Base-by-base conservation (phyloP, 2,329 filamentous ascomycete species). In the Colletotrichum tropicicola region DNA sequence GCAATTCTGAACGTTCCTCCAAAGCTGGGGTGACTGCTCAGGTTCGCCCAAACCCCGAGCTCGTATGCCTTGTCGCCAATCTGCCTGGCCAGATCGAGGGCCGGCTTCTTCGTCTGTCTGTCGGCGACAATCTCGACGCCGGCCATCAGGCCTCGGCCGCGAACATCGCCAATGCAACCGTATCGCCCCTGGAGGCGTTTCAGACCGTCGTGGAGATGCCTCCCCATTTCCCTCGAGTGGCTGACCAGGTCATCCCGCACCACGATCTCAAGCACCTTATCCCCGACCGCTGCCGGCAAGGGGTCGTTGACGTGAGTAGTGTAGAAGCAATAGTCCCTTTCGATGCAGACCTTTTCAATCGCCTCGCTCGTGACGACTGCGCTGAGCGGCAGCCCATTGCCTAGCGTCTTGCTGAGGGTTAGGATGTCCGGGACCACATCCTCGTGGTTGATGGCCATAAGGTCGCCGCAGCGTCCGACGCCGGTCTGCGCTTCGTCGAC, bases 271-370 rank as follows among this genome's bases (percentile, higher is more conserved):
- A 90, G 78, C 2, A 89, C 87, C 70, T 89, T 89, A 66, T 85
- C 78, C 1, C 87, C 87, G 1, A 90, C 86, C 0, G 87, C 85
- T 0, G 86, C 86, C 0, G 87, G 82, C 1, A 90, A 74, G 0
- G 87, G 87, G 67, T 90, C 88, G 67, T 90, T 89, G 51, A 89
- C 74, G 68, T 90, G 88, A 0, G 88, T 90, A 0, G 87, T 90
- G 67, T 87, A 83, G 70, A 86, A 89, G 17, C 85, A 76, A 68
- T 82, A 90, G 27, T 80, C 83, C 3, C 77, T 76, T 17, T 86
- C 81, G 10, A 75, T 73, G 30, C 82, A n/a, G n/a, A n/a, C n/a
- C n/a, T n/a, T n/a, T 43, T 83, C 86, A 47, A 90, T 87, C 30
- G 82, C 78, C 5, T 80, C 77, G 44, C 81, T 86, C 0, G 87